These are phyloP conservation scores for Trichothecium sympodiale DNA, from an alignment of 2,329 filamentous ascomycete genomes.

Conservation along the genomic window DNA sequence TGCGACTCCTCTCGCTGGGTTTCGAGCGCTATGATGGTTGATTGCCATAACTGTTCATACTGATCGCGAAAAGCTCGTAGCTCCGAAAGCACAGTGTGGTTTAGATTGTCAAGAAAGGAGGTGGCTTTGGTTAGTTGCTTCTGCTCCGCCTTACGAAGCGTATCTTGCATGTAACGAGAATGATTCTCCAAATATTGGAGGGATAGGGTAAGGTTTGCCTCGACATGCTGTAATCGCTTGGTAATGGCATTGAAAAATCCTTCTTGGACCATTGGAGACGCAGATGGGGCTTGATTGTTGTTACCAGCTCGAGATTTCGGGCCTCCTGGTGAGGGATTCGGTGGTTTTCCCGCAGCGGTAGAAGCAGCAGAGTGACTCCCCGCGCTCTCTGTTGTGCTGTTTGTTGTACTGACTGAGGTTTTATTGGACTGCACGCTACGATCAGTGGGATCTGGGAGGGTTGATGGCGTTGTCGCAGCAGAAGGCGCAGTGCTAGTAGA, in stretches of 20 bases:
- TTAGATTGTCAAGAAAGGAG: constrained; percentile 73
- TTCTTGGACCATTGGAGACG: constrained; percentile 79
- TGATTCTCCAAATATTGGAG: constrained; percentile 96
- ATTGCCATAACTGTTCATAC: constrained; percentile 96
- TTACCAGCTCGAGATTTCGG: constrained; percentile 17
- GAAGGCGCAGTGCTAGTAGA: too few species aligned
- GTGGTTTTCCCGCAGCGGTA: neutral
- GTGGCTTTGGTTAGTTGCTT: constrained; percentile 77
- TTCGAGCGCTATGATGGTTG: constrained; percentile 83
- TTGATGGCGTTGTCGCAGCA: too few species aligned
- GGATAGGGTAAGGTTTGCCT: constrained; percentile 85
- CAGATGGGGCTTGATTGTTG: constrained; percentile 12
- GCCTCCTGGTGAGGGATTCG: constrained; percentile 3
- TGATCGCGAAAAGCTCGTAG: constrained; percentile 67
- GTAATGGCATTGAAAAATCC: constrained; percentile 96
- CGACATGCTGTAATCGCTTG: constrained; percentile 82
- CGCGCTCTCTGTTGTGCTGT: too few species aligned
- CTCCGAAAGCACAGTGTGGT: constrained; percentile 75
- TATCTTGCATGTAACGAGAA: constrained; percentile 78
- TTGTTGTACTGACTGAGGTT: neutral
- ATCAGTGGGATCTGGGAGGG: too few species aligned
- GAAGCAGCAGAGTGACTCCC: neutral
- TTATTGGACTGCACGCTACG: neutral
- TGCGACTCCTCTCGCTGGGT: constrained; percentile 77
- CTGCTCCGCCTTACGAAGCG: constrained; percentile 77